These are phyloP conservation scores for Mycena chlorophos DNA, from an alignment of 768 basidiomycete species.

Conservation along the genomic window DNA sequence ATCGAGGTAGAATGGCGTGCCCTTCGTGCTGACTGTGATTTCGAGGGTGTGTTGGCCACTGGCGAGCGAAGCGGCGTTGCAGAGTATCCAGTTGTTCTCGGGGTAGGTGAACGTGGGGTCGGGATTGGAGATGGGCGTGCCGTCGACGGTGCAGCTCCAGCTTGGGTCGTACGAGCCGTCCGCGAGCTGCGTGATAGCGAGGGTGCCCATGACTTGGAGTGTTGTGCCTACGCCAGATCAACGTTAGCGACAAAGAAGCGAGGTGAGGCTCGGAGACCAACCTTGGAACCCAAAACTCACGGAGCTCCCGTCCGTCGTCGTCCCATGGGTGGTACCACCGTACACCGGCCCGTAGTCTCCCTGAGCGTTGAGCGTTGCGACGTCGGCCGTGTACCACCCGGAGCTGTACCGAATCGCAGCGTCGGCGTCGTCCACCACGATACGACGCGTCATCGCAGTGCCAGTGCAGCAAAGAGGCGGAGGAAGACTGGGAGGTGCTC, in stretches of 20 bases:
- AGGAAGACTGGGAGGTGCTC: neutral
- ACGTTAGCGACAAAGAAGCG: neutral
- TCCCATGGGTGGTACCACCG: neutral
- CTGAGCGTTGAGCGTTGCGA: neutral
- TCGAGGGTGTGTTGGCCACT: neutral
- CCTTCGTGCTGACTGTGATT: neutral
- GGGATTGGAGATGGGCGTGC: neutral
- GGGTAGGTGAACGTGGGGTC: neutral
- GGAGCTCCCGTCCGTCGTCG: too few relatives aligned
- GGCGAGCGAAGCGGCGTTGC: neutral
- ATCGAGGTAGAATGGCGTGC: neutral
- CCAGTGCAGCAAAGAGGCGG: neutral
- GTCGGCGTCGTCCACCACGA: neutral
- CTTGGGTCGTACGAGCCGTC: neutral
- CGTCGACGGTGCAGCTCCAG: neutral
- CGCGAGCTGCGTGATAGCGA: neutral
- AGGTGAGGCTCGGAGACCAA: neutral
- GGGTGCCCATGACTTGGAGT: neutral
- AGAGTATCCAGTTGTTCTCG: neutral
- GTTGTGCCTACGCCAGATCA: neutral
- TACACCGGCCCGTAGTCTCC: neutral
- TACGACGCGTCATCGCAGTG: neutral
- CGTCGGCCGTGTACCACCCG: neutral
- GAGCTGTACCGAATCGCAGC: neutral
- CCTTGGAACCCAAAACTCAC: neutral